Evolutionary conservation across 768 basidiomycete genomes (phyloP).

Genomic region (Mycena leptocephala): DNA sequence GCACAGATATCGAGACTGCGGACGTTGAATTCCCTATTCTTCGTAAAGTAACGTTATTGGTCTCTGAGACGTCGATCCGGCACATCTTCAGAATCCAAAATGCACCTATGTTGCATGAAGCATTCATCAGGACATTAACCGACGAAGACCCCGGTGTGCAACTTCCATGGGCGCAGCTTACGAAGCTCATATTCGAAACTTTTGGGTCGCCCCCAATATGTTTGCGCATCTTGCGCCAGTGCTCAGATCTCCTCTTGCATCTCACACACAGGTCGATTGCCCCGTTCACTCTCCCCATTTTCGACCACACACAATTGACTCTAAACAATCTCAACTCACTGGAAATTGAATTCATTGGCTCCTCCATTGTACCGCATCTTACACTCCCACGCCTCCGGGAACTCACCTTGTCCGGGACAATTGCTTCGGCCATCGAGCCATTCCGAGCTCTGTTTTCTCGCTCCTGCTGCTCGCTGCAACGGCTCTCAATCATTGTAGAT

Average conservation of each 20-base stretch:
- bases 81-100: background rate
- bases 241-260: background rate
- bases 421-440: background rate
- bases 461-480: background rate
- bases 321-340: background rate
- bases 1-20: background rate
- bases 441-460: background rate
- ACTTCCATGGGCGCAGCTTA: constrained; percentile 11
- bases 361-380: background rate
- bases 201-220: background rate
- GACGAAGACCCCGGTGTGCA: background rate
- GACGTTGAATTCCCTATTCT: background rate
- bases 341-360: background rate
- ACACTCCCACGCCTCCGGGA: background rate
- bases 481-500: background rate
- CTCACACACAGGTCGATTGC: background rate
- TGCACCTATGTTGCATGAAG: background rate
- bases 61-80: no score
- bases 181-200: background rate
- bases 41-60: background rate
- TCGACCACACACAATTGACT: background rate
- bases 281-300: background rate
- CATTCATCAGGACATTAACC: background rate
- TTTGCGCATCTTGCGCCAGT: background rate
- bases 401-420: background rate